Evolutionary conservation across 192 early-diverging fungal species (phyloP).

Genomic region (Linnemannia elongata): DNA sequence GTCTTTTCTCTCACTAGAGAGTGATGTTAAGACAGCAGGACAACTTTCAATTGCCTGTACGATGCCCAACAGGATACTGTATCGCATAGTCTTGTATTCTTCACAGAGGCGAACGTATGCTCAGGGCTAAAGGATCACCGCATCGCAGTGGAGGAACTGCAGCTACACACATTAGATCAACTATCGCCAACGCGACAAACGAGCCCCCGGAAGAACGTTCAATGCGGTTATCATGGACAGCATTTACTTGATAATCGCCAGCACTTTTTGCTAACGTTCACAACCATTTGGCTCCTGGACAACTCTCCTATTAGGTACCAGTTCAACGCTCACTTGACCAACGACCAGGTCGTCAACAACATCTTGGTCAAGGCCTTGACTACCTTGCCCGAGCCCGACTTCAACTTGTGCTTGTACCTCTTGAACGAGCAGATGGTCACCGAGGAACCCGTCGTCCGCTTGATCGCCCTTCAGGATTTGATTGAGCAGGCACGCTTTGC

Average conservation of each 20-base stretch:
- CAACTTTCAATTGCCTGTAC: neutral
- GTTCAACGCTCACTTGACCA: slow-evolving; percentile 87
- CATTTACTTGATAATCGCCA: neutral
- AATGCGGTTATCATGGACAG: neutral
- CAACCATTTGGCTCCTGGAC: neutral
- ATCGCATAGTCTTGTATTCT: neutral
- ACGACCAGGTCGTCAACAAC: slow-evolving; percentile 76
- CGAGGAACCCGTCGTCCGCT: slow-evolving; percentile 66
- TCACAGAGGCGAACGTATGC: neutral
- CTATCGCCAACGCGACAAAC: neutral
- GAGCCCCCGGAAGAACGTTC: neutral
- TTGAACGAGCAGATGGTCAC: slow-evolving; percentile 79
- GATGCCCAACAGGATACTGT: neutral
- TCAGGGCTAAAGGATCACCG: neutral
- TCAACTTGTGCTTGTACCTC: slow-evolving; percentile 91
- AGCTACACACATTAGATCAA: neutral
- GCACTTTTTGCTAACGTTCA: neutral
- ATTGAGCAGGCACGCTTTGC: slow-evolving; percentile 83
- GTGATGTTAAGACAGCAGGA: neutral
- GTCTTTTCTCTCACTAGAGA: neutral
- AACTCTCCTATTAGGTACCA: slow-evolving; percentile 73
- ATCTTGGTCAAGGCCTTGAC: slow-evolving; percentile 89
- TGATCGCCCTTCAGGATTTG: slow-evolving; percentile 80
- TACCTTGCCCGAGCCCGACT: slow-evolving; percentile 88
- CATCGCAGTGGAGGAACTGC: neutral